phyloP scores from a whole-genome alignment of 140 eudicot species.

The Ambrosia hybrid region DNA sequence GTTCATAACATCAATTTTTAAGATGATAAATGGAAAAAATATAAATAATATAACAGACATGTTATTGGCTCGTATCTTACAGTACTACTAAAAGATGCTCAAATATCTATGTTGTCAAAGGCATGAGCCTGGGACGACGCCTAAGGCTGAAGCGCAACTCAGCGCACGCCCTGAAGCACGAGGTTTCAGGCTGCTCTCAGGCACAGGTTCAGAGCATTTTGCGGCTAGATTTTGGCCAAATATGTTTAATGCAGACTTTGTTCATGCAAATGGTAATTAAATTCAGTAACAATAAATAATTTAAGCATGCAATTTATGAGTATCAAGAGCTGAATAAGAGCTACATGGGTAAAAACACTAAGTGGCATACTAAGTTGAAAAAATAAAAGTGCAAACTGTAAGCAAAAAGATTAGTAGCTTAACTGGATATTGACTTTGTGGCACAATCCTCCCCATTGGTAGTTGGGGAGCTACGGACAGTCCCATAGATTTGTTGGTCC shows the following conservation, averaged over 20 bases:
- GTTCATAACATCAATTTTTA: neutral
- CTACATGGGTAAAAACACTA: neutral
- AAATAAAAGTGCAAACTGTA: conserved; percentile 8
- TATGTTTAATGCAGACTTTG: neutral
- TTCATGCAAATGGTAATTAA: neutral
- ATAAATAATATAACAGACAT: neutral
- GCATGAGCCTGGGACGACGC: too few species aligned
- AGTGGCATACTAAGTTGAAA: neutral
- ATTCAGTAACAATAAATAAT: neutral
- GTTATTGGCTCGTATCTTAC: conserved; percentile 3
- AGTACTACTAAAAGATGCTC: neutral
- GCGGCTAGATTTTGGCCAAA: neutral
- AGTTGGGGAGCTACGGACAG: neutral
- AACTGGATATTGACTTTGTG: conserved; percentile 15
- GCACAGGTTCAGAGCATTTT: neutral
- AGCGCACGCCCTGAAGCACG: too few species aligned
- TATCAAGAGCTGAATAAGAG: neutral
- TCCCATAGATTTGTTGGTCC: conserved; percentile 13
- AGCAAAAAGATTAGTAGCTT: conserved; percentile 7
- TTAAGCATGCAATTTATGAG: neutral
- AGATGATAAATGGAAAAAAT: conserved; percentile 2
- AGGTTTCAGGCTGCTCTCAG: too few species aligned
- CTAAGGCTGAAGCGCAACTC: too few species aligned
- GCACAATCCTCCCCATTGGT: conserved; percentile 3
- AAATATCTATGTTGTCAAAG: neutral